Percentiles rank a stretch among this genome's conserved stretches.
Conservation (phyloP, 306 rosid species). For the Prunus persica region Prunus_persica_NCBIv2 NC_034009.1:13325001-13325500, state of each 20-base stretch:
- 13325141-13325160: background rate
- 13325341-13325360: background rate
- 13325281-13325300: conserved; percentile 86
- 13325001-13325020: conserved; percentile 66
- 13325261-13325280: conserved; percentile 85
- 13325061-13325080: conserved; percentile 60
- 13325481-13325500: background rate
- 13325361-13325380: background rate
- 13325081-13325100: background rate
- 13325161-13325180: background rate
- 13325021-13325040: conserved; percentile 51
- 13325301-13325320: conserved; percentile 65
- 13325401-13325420: background rate
- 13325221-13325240: conserved; percentile 80
- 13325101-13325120: too few relatives aligned
- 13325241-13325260: conserved; percentile 72
- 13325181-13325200: conserved; percentile 13
- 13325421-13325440: background rate
- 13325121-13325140: background rate
- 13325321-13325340: background rate
- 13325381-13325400: background rate
- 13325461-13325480: background rate
- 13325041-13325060: conserved; percentile 65
- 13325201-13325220: conserved; percentile 29
- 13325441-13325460: background rate